phyloP scores from a whole-genome alignment of 805 yeast species.

The Kuraishia molischiana region DNA sequence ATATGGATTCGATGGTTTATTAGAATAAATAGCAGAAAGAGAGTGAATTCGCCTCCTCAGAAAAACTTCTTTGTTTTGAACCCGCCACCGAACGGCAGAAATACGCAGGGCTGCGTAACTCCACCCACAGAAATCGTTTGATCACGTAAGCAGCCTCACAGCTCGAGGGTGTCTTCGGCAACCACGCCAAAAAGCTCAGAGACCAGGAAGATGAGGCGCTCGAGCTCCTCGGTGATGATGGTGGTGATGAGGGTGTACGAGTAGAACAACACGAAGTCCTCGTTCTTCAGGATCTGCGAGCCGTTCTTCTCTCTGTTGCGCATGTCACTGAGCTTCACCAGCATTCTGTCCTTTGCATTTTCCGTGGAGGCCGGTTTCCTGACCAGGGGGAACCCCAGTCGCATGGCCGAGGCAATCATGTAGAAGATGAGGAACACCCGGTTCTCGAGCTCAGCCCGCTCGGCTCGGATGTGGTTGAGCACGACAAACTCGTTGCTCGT shows the following conservation, averaged over 20 bases:
- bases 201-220: slow-evolving; percentile 42
- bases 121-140: no score
- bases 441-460: slow-evolving; percentile 61
- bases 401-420: slow-evolving; percentile 68
- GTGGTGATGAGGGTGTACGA: slow-evolving; percentile 67
- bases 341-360: slow-evolving; percentile 61
- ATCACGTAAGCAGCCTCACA: no score
- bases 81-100: no score
- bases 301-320: slow-evolving; percentile 26
- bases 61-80: no score
- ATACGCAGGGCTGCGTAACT: no score
- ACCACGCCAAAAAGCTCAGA: slow-evolving; percentile 58
- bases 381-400: slow-evolving; percentile 70
- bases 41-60: not conserved
- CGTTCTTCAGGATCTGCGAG: slow-evolving; percentile 35
- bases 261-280: slow-evolving; percentile 70
- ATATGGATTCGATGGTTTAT: not conserved
- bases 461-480: slow-evolving; percentile 41
- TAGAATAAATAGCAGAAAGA: not conserved
- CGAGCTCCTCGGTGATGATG: slow-evolving; percentile 56
- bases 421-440: slow-evolving; percentile 69
- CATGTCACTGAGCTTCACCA: slow-evolving; percentile 53
- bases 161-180: slow-evolving; percentile 48
- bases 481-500: slow-evolving; percentile 45
- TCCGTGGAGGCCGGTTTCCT: slow-evolving; percentile 69